phyloP scores from a whole-genome alignment of 148 eudicot genomes.

The Vaccinium vitisidaea region DNA sequence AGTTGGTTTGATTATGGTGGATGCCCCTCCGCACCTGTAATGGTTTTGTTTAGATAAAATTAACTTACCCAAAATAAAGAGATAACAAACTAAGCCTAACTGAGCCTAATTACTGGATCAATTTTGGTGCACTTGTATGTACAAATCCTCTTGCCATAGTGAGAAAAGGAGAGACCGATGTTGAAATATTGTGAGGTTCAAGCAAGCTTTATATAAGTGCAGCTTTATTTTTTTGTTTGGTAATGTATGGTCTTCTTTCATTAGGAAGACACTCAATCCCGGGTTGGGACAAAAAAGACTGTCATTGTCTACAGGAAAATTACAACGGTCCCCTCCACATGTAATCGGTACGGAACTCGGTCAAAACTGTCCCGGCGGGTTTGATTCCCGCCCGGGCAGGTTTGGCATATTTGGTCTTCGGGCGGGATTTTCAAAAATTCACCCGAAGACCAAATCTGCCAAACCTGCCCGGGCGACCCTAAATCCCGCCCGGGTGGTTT shows the following conservation, averaged over 20 bases:
- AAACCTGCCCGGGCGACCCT: too few relatives aligned
- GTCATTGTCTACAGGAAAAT: neutral
- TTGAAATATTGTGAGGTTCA: neutral
- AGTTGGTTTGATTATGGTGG: too few relatives aligned
- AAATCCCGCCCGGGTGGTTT: too few relatives aligned
- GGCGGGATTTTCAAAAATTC: too few relatives aligned
- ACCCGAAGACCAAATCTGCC: too few relatives aligned
- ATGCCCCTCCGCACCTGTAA: too few relatives aligned
- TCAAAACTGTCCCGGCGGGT: too few relatives aligned
- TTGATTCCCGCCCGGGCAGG: too few relatives aligned
- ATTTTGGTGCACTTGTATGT: neutral
- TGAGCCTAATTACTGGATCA: neutral
- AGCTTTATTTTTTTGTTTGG: neutral
- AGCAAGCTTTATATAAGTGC: neutral
- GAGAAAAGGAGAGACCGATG: neutral
- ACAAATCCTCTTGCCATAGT: neutral
- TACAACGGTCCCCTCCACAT: neutral
- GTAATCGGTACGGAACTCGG: too few relatives aligned
- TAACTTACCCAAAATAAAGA: too few relatives aligned
- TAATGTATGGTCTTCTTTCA: neutral
- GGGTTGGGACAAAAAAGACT: neutral
- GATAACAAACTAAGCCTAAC: neutral
- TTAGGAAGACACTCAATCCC: neutral
- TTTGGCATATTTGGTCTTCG: too few relatives aligned
- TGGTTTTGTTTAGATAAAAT: too few relatives aligned